Base-by-base conservation (phyloP, 116 monocot genomes). In the Posidonia oceanica region DNA sequence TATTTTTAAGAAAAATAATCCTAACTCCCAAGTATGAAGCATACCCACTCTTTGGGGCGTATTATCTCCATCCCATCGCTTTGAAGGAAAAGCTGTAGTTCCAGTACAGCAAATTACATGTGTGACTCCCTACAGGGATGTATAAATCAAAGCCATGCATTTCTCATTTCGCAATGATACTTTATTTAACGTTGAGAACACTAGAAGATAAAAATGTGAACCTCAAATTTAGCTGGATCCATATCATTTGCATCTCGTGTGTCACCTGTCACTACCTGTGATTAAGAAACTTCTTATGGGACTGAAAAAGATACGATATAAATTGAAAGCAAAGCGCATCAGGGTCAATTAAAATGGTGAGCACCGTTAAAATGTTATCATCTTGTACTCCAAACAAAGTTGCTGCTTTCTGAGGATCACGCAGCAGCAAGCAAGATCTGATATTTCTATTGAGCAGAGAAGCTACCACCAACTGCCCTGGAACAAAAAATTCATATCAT, bases 41-140 rank as follows among this genome's bases (percentile, higher is more conserved):
- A 36, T 76, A 91, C 94, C 94, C 58, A 88, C 79, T 91, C 77
- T 85, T 86, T 94, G 86, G 52, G 94, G 94, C 65, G 94, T 91
- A 72, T 94, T 94, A 66, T 95, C 86, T 74, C 91, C 88, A 77
- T 78, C 83, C 95, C 95, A 96, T 13, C 95, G 84, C 60, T 72
- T 88, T 36, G 95, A 88, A 70, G 95, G 95, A 77, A 95, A 95
- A 65, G 95, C 91, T 36, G 95, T 95, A 41, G 95, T 95, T 66
- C 95, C 95, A 69, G 91, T 91, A 74, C 88, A 88, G 80, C 88
- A 96, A 78, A 96, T 96, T 20, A 91, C 91, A 83, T 96, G 91
- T 59, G 91, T 91, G 21, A 88, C 82, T 72, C 91, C 95, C 95
- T 96, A 83, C 67, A 76, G 84, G 17, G 16, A 52, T 4, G 20